These are phyloP conservation scores for Euptelea pleiosperma DNA, from an alignment of 164 flowering plant species.

Conservation along the genomic window DNA sequence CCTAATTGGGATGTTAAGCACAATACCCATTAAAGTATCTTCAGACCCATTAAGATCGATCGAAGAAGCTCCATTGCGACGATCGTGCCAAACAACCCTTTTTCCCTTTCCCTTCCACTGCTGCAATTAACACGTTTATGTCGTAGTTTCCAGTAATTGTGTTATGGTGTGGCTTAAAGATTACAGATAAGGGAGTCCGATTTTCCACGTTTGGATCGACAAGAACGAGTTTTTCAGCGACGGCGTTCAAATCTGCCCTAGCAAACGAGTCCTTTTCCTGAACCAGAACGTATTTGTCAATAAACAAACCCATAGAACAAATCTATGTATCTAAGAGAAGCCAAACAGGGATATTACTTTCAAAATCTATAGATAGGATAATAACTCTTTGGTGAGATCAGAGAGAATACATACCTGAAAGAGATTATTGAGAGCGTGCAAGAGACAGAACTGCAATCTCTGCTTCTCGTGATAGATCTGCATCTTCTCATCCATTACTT, in stretches of 20 bases:
- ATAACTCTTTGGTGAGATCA: neutral
- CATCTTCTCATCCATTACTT: conserved; percentile 10
- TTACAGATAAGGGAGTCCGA: conserved; percentile 58
- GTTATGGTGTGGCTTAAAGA: conserved; percentile 88
- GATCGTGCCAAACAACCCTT: conserved; percentile 87
- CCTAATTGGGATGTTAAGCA: conserved; percentile 67
- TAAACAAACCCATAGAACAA: neutral
- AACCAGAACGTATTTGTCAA: conserved; percentile 20
- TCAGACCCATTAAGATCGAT: conserved; percentile 52
- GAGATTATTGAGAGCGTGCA: conserved; percentile 93
- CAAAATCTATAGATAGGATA: neutral
- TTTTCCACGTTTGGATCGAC: conserved; percentile 46
- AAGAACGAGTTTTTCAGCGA: conserved; percentile 53
- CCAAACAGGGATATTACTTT: too few species aligned
- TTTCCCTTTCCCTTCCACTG: conserved; percentile 77
- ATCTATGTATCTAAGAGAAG: too few species aligned
- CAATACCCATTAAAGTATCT: conserved; percentile 63
- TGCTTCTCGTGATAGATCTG: conserved; percentile 88
- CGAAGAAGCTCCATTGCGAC: conserved; percentile 58
- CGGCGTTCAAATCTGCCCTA: conserved; percentile 50
- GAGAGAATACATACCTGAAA: conserved; percentile 56
- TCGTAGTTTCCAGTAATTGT: conserved; percentile 89
- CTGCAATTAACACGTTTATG: conserved; percentile 78
- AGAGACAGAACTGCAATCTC: conserved; percentile 75
- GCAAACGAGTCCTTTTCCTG: conserved; percentile 70